Evolutionary conservation across 768 basidiomycete genomes (phyloP).

Genomic region (Kwoniella sp.): DNA sequence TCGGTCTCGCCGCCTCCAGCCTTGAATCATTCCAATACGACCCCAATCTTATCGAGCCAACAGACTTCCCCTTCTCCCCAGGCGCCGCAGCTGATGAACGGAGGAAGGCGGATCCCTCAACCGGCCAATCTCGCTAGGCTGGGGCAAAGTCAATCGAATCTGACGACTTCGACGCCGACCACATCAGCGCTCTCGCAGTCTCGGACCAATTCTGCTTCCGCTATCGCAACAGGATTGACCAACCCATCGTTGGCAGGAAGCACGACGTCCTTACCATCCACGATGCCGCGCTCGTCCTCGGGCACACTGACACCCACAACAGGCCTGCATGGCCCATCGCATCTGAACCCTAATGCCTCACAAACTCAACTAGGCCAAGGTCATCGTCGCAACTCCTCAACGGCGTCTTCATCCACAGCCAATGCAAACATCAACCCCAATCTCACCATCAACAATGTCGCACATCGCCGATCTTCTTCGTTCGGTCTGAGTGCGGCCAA

Average conservation of each 20-base stretch:
- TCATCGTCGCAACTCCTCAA: conserved; percentile 16
- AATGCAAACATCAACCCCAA: not conserved
- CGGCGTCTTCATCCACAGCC: conserved; percentile 3
- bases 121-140: conserved; percentile 43
- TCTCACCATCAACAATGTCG: not conserved
- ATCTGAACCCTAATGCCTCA: conserved; percentile 33
- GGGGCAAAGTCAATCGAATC: conserved; percentile 11
- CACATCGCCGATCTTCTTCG: conserved; percentile 15
- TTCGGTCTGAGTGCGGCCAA: conserved; percentile 13
- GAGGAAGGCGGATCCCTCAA: conserved; percentile 31
- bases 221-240: not conserved
- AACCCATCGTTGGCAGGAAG: not conserved
- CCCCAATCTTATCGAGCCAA: conserved; percentile 13
- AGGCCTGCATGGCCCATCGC: conserved; percentile 31
- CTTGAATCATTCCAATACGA: conserved; percentile 32
- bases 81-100: not conserved
- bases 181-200: conserved; percentile 5
- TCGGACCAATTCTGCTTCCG: not conserved
- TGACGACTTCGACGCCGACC: conserved; percentile 18
- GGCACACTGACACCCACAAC: conserved; percentile 6
- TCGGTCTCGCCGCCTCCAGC: conserved; percentile 13
- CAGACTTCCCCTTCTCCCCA: conserved; percentile 1
- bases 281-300: conserved; percentile 15
- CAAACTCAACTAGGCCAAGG: conserved; percentile 6
- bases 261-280: conserved; percentile 16